phyloP scores from a whole-genome alignment of 257 asterid species.

The Solanum infundibuliforme region DNA sequence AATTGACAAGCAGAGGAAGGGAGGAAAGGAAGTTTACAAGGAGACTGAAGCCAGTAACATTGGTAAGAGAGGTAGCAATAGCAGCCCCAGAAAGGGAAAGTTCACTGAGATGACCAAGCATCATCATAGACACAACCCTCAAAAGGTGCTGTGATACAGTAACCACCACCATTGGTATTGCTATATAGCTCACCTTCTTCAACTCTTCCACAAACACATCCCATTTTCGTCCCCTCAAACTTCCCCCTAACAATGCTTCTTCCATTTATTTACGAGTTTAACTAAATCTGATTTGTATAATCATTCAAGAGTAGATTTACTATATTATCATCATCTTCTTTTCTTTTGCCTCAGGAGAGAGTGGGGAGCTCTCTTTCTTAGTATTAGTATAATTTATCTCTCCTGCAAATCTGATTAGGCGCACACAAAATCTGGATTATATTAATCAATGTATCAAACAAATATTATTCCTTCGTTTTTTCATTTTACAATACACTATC shows the following conservation, averaged over 20 bases:
- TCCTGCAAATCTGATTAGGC: background rate
- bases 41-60: constrained; percentile 36
- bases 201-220: constrained; percentile 3
- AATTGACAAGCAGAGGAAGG: background rate
- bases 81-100: constrained; percentile 27
- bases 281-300: background rate
- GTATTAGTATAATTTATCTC: background rate
- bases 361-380: background rate
- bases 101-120: constrained; percentile 32
- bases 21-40: constrained; percentile 8
- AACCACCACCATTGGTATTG: constrained; percentile 29
- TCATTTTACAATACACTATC: background rate
- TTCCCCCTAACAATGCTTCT: background rate
- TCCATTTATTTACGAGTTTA: background rate
- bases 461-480: background rate
- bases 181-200: constrained; percentile 16
- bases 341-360: background rate
- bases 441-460: background rate
- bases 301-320: background rate
- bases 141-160: constrained; percentile 22
- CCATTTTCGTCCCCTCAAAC: background rate
- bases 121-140: constrained; percentile 25
- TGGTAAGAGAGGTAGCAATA: constrained; percentile 27
- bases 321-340: background rate
- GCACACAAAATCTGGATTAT: background rate